Base-by-base conservation (phyloP, 176 grass and related monocot genomes). In the Stipa capillata region DNA sequence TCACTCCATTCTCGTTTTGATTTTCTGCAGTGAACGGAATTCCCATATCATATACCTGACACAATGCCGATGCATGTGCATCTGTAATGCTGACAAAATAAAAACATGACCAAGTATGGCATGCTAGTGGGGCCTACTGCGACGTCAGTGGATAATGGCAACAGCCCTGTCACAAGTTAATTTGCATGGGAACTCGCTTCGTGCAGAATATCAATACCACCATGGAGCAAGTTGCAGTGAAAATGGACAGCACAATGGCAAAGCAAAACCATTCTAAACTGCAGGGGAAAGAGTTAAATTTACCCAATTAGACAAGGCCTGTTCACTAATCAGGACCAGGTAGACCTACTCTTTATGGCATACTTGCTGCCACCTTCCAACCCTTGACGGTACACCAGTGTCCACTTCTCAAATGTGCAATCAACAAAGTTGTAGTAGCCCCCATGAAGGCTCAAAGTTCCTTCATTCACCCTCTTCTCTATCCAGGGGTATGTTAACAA, bases 401-500 rank as follows among this genome's bases (percentile, higher is more conserved):
- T 95, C 96, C 96, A 95, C 68, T 99, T 93, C 72, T 99, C 90
- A 72, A 99, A 99, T 24, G 87, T 94, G 74, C 90, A 99, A 80
- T 91, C 84, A 10, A 93, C 2, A 21, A 99, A 99, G 75, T 99
- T 88, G 72, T 95, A 95, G 65, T 93, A 99, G 32, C 96, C 92
- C 40, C 90, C 96, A 84, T 95, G 96, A 65, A 99, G 90, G 39
- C 70, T 84, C 62, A 99, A 77, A 29, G 42, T 53, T 45, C 92
- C 92, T 85, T 93, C 88, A 68, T 25, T 95, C 6, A 99, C 96
- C 73, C 81, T 95, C 83, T 95, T 82, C 81, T 95, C 86, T 79
- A 95, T 99, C 92, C 96, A 99, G 68, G 92, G 96, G 86, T 95
- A 95, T 42, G 92, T 95, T 74, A 93, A 81, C 74, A 95, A 91